A percentile compares a stretch with the other conserved stretches of the same genome.
Conservation (phyloP, 805 yeast species). For the Kodamaea leandrae region DNA sequence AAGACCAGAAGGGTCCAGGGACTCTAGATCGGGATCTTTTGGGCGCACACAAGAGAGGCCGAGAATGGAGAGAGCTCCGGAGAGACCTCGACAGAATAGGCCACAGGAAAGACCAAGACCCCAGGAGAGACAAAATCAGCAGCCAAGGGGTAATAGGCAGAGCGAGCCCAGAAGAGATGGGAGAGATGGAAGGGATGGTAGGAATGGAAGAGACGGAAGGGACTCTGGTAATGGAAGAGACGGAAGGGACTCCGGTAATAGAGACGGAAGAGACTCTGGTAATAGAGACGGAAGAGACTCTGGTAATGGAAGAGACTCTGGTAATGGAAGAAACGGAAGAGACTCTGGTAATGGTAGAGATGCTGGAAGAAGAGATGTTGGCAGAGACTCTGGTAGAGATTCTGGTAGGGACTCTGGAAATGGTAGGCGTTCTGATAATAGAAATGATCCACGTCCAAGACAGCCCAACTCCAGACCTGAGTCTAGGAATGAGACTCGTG, state of each 20-base stretch:
- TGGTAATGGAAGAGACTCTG: neutral
- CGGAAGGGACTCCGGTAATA: neutral
- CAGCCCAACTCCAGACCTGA: neutral
- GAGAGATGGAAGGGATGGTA: neutral
- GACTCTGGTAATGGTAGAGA: constrained; percentile 1
- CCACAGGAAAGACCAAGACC: too few relatives aligned
- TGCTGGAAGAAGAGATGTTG: neutral
- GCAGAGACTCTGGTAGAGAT: neutral
- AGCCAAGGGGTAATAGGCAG: too few relatives aligned
- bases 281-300: constrained; percentile 2
- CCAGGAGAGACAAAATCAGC: too few relatives aligned
- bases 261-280: constrained; percentile 3
- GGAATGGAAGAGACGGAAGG: constrained; percentile 1
- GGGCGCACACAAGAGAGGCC: too few relatives aligned
- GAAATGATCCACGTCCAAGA: neutral
- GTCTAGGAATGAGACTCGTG: neutral
- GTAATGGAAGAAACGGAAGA: constrained; percentile 1
- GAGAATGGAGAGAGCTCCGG: too few relatives aligned
- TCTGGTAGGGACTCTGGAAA: neutral
- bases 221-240: neutral
- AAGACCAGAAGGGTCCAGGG: neutral
- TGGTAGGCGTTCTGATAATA: neutral
- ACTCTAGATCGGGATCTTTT: too few relatives aligned
- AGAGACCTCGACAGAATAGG: too few relatives aligned
- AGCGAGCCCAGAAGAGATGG: neutral